Base-by-base conservation (phyloP, 1,284 basidiomycete species). In the Apiotrichum gamsii region DNA sequence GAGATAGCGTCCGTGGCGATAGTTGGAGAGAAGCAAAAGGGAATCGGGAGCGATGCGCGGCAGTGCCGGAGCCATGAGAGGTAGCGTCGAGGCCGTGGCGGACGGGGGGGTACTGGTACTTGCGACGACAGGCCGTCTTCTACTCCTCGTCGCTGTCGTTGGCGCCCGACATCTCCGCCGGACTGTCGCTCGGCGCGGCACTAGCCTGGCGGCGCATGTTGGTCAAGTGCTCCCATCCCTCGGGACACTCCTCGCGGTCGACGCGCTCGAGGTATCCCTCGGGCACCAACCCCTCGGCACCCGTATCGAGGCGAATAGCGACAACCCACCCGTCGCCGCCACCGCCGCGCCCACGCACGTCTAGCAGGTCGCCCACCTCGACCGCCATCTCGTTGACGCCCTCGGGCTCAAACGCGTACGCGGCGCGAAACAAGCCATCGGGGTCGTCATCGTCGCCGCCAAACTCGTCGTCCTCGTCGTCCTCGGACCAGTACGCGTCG, bases 291-390 rank as follows among this genome's bases (percentile, higher is more conserved):
- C 70, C 70, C 31, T 64, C 61, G 18, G 47, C 58, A 5, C 50
- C 39, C 9, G 43, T 50, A 16, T 56, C 58, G 21, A 60, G 49
- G 30, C 53, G 57, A 19, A 64, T 55, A 19, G 66, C 70, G n/a
- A 72, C 62, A 30, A 72, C 70, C 70, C 70, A 72, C 9, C 70
- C 70, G 28, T 61, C 56, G 15, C 54, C 56, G 18, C 47, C 52
- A 30, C 62, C 63, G 4, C 67, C 67, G 35, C 67, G 65, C 5
- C 70, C 69, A 14, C 56, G 51, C n/a, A 72, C 59, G 21, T 66
- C 58, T 18, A 72, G 42, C 21, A 70, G 34, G 39, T 69, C 67
- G 10, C 67, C 69, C 43, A 67, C 68, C 13, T 52, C 56, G 4
- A 72, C 42, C 2, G 45, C 54, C 52, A 72, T 65, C 51, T 72